Conservation (phyloP, 495 filamentous ascomycete species). For the Clavariopsis aquatica region DNA sequence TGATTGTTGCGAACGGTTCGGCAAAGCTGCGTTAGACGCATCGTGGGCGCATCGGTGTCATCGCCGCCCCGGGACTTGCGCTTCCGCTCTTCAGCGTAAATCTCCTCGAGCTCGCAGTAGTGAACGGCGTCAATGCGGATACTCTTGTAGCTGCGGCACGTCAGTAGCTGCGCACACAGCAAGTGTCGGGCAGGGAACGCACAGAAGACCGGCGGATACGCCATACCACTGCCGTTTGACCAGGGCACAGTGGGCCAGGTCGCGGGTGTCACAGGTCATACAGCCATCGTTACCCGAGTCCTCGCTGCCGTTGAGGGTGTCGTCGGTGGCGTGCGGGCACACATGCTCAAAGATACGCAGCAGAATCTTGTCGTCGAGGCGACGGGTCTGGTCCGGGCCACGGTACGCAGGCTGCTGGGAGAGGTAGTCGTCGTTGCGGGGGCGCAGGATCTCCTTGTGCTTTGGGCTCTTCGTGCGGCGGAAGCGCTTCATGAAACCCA, state of each 20-base stretch:
- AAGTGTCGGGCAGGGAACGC: constrained; percentile 1
- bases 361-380: constrained; percentile 65
- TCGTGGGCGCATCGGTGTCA: constrained; percentile 73
- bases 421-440: constrained; percentile 14
- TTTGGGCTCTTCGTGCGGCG: constrained; percentile 47
- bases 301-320: constrained; percentile 78
- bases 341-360: constrained; percentile 74
- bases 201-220: constrained; percentile 37
- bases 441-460: constrained; percentile 15
- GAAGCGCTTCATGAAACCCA: constrained; percentile 53
- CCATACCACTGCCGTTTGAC: constrained; percentile 73
- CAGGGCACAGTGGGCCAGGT: constrained; percentile 75
- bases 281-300: constrained; percentile 82
- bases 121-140: constrained; percentile 93
- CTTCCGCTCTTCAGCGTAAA: constrained; percentile 74
- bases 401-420: constrained; percentile 38
- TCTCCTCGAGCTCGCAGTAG: constrained; percentile 84
- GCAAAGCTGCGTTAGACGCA: constrained; percentile 74
- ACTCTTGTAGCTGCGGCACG: constrained; percentile 70
- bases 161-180: constrained; percentile 3
- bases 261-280: constrained; percentile 93
- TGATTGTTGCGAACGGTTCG: constrained; percentile 75
- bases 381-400: constrained; percentile 51
- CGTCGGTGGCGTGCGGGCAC: constrained; percentile 79
- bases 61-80: constrained; percentile 72